Conservation (phyloP, 2,329 filamentous ascomycete genomes). For the Alternaria incomplexa region DNA sequence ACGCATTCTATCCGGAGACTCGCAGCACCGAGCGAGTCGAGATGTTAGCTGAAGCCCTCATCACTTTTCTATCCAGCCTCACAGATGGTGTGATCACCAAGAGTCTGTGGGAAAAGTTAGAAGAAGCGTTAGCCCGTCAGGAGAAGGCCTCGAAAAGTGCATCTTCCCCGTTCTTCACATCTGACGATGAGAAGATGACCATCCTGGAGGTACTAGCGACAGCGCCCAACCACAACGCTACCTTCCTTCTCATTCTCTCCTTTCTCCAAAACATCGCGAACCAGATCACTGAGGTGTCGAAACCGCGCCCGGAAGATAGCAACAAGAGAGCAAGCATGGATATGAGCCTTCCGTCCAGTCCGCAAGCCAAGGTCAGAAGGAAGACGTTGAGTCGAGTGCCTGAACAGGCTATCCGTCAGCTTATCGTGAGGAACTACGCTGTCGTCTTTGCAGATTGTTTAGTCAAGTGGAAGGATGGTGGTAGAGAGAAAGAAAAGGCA, state of each 20-base stretch:
- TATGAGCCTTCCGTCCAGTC: constrained; percentile 32
- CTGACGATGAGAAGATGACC: constrained; percentile 64
- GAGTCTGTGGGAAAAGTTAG: constrained; percentile 65
- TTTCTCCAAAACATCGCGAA: constrained; percentile 69
- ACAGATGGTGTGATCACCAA: constrained; percentile 79
- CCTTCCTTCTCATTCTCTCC: constrained; percentile 84
- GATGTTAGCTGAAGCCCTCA: constrained; percentile 71
- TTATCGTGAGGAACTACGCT: constrained; percentile 67
- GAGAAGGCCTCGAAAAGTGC: constrained; percentile 53
- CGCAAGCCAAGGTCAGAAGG: constrained; percentile 47
- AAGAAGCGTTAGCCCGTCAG: constrained; percentile 30
- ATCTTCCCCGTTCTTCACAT: constrained; percentile 8
- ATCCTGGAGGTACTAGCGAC: constrained; percentile 76
- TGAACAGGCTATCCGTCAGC: constrained; percentile 61
- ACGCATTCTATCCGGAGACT: constrained; percentile 64
- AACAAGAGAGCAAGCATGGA: constrained; percentile 34
- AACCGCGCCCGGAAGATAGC: constrained; percentile 24
- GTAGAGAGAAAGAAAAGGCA: constrained; percentile 65
- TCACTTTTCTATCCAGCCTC: constrained; percentile 76
- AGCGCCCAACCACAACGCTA: constrained; percentile 79
- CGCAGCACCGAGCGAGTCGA: constrained; percentile 74
- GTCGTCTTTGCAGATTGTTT: constrained; percentile 69
- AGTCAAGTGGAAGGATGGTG: constrained; percentile 58
- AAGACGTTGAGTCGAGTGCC: constrained; percentile 53
- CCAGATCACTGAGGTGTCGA: constrained; percentile 54